phyloP scores from a whole-genome alignment of 176 grass and related monocot species.

The Oryza officinalis region DNA sequence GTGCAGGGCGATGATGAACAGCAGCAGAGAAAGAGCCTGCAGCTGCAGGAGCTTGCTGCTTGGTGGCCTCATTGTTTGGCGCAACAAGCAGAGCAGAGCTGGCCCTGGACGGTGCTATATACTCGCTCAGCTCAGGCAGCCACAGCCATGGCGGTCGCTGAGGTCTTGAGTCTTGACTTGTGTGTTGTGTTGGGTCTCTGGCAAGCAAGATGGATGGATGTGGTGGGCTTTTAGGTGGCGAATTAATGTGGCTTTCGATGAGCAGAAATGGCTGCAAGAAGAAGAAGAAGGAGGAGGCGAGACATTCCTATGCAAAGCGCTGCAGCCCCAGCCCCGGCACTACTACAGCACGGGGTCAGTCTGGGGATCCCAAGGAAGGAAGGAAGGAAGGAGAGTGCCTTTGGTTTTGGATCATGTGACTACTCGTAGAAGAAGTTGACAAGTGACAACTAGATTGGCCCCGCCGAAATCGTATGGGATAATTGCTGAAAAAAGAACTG shows the following conservation, averaged over 20 bases:
- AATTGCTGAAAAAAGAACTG: too few relatives aligned
- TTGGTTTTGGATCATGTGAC: not conserved
- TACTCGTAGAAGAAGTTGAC: too few relatives aligned
- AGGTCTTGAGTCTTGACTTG: too few relatives aligned
- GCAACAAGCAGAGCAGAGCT: not conserved
- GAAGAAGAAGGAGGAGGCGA: not conserved
- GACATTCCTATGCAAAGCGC: constrained; percentile 45
- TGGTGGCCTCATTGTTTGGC: not conserved
- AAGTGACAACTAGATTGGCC: too few relatives aligned
- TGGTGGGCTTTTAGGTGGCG: constrained; percentile 36
- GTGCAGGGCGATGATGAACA: not conserved
- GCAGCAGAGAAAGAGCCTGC: not conserved
- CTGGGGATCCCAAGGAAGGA: constrained; percentile 46
- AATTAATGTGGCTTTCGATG: constrained; percentile 35
- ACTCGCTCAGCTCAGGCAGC: not conserved
- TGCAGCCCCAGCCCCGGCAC: not conserved
- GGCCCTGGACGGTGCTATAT: too few relatives aligned
- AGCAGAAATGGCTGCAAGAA: not conserved
- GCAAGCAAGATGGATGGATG: not conserved
- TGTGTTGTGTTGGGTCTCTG: not conserved
- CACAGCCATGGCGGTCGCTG: not conserved
- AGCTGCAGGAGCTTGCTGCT: not conserved
- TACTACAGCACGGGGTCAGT: not conserved
- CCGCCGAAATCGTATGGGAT: too few relatives aligned
- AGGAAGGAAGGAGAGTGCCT: not conserved